Conservation (phyloP, 1,139 yeast species). For the Debaryomyces sp. region DNA sequence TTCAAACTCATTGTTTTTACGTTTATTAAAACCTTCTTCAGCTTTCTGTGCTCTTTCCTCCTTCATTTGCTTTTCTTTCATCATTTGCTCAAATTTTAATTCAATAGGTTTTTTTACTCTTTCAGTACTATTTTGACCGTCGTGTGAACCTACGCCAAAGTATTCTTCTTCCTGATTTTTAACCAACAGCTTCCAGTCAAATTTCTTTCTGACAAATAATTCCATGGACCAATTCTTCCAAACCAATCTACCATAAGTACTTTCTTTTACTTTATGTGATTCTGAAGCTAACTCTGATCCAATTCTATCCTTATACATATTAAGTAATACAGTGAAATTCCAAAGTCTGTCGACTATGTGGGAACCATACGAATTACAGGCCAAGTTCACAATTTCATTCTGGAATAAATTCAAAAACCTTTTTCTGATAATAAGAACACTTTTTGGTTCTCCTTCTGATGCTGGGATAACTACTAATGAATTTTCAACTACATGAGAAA, state of each 20-base stretch:
- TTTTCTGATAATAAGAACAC: slow-evolving; percentile 59
- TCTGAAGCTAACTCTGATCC: slow-evolving; percentile 69
- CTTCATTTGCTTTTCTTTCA: slow-evolving; percentile 30
- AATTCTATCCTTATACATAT: slow-evolving; percentile 84
- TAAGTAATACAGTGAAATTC: slow-evolving; percentile 74
- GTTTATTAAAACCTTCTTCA: slow-evolving; percentile 15
- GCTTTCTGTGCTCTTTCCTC: slow-evolving; percentile 28
- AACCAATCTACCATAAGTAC: slow-evolving; percentile 84
- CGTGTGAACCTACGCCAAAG: slow-evolving; percentile 28
- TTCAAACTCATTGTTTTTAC: slow-evolving; percentile 24
- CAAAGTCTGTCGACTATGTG: slow-evolving; percentile 87
- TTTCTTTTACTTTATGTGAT: slow-evolving; percentile 73
- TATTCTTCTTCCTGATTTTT: slow-evolving; percentile 69
- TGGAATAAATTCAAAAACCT: slow-evolving; percentile 70
- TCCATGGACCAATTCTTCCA: slow-evolving; percentile 97
- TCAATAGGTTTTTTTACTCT: slow-evolving; percentile 45
- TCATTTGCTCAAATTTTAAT: slow-evolving; percentile 43
- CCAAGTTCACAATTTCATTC: slow-evolving; percentile 54
- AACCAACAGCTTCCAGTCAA: slow-evolving; percentile 78
- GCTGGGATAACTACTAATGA: slow-evolving; percentile 45
- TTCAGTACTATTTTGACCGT: slow-evolving; percentile 14
- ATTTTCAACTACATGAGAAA: slow-evolving; percentile 80
- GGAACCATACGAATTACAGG: slow-evolving; percentile 90
- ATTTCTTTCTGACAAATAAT: slow-evolving; percentile 67
- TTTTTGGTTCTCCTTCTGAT: slow-evolving; percentile 44